Conservation (phyloP, 495 filamentous ascomycete genomes). For the Glonium stellatum region DNA sequence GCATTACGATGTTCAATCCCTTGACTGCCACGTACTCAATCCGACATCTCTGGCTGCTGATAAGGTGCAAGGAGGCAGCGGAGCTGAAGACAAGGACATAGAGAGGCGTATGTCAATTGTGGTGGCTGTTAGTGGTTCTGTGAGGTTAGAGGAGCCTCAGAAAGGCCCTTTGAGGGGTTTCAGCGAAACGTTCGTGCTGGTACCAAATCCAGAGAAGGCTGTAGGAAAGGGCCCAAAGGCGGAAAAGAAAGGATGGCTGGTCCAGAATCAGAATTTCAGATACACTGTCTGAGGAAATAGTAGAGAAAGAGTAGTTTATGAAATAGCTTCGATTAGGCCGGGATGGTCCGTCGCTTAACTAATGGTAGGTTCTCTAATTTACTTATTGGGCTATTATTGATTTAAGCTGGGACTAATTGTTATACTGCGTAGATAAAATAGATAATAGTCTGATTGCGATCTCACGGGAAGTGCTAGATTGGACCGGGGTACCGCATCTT, state of each 20-base stretch:
- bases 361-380: too few species aligned
- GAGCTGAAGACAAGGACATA: slow-evolving; percentile 27
- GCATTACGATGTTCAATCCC: slow-evolving; percentile 58
- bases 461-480: too few species aligned
- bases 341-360: too few species aligned
- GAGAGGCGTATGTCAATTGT: slow-evolving; percentile 58
- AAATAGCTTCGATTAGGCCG: background rate
- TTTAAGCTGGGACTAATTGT: too few species aligned
- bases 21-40: slow-evolving; percentile 71
- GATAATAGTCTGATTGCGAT: too few species aligned
- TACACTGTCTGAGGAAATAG: slow-evolving; percentile 29
- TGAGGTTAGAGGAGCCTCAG: slow-evolving; percentile 52
- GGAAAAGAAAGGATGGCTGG: slow-evolving; percentile 50
- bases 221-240: slow-evolving; percentile 39
- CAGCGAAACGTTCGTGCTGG: slow-evolving; percentile 67
- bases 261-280: slow-evolving; percentile 65
- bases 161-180: slow-evolving; percentile 56
- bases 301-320: background rate
- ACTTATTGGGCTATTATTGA: background rate
- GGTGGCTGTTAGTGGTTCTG: slow-evolving; percentile 59
- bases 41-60: slow-evolving; percentile 41
- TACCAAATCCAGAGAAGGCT: slow-evolving; percentile 61
- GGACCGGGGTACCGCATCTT: too few species aligned
- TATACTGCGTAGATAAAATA: too few species aligned
- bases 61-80: slow-evolving; percentile 33